phyloP scores from a whole-genome alignment of 1,284 basidiomycete species.

The Cryptococcus sp. region DNA sequence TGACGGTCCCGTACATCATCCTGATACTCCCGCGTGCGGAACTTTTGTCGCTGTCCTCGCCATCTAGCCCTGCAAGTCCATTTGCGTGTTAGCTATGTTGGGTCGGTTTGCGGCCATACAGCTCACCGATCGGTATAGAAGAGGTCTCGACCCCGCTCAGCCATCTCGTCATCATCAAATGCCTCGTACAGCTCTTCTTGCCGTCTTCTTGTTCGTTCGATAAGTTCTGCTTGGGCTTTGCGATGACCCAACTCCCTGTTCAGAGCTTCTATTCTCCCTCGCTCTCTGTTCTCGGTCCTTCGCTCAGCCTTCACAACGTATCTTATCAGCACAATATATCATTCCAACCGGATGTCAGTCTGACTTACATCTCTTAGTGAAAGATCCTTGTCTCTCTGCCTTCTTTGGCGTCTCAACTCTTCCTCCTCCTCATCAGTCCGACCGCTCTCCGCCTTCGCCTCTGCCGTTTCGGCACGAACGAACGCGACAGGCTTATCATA shows the following conservation, averaged over 20 bases:
- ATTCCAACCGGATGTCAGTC: neutral
- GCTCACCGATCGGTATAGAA: slow-evolving; percentile 79
- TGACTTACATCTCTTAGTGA: slow-evolving; percentile 80
- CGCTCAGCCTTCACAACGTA: slow-evolving; percentile 53
- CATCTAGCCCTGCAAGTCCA: slow-evolving; percentile 63
- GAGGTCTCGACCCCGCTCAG: slow-evolving; percentile 60
- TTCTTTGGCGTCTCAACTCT: slow-evolving; percentile 69
- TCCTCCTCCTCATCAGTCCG: slow-evolving; percentile 86
- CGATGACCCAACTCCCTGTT: slow-evolving; percentile 74
- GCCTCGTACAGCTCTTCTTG: slow-evolving; percentile 71
- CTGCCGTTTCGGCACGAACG: slow-evolving; percentile 66
- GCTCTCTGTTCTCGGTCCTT: slow-evolving; percentile 72
- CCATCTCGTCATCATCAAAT: slow-evolving; percentile 90
- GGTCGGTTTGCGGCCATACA: slow-evolving; percentile 14
- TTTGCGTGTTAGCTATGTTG: too few relatives aligned
- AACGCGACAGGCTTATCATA: slow-evolving; percentile 78
- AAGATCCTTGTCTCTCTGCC: slow-evolving; percentile 72
- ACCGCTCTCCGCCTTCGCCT: slow-evolving; percentile 50
- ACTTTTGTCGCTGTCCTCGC: slow-evolving; percentile 68
- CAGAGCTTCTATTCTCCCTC: slow-evolving; percentile 69
- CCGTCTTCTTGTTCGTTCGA: slow-evolving; percentile 70
- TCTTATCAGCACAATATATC: neutral
- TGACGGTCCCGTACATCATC: slow-evolving; percentile 78
- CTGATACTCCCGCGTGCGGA: slow-evolving; percentile 70
- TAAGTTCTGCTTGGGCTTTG: slow-evolving; percentile 68